Base-by-base conservation (phyloP, 192 early-diverging fungal species). In the Coemansia sp. region DNA sequence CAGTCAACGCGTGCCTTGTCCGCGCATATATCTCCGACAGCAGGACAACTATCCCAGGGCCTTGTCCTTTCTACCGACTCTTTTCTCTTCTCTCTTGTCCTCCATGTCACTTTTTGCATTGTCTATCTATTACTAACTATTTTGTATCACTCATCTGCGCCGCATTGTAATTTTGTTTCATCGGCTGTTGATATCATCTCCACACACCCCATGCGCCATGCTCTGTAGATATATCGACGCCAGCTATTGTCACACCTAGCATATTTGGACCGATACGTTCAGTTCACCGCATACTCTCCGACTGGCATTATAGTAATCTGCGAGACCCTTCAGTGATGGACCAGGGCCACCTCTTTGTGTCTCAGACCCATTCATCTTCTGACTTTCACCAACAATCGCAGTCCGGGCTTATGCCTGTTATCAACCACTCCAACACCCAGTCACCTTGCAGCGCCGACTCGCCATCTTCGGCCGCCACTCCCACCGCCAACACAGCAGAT, bases 271-370 rank as follows among this genome's bases (percentile, higher is more conserved):
- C 34, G 33, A 60, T 60, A 60, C 57, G 57, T 34, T 31, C 16
- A 13, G 11, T 13, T 60, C 31, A 8, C 16, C 13, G 9, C 6
- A 15, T 60, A 15, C 31, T 16, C 27, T 18, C 31, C 7, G 49
- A 50, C 49, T 22, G 49, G 5, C 15, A 2, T 34, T 33, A 6
- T 60, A 60, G 6, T 34, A 10, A 2, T 31, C 53, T 31, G 53
- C 24, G 53, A 34, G 57, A 60, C 31, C 31, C 52, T 38, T 55
- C 44, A 57, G 67, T 55, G 40, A 83, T 83, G 80, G 76, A 83
- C 57, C 80, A 78, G 62, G 67, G 76, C 29, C 80, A 75, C 33
- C 50, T 78, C 27, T 75, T 83, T 78, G 70, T 69, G 22, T 72
- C 76, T 40, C 57, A 72, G 47, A 67, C 38, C 61, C 69, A 82